A percentile compares a stretch with the other conserved stretches of the same genome.
phyloP scores from a whole-genome alignment of 805 yeast genomes.

The Lipomyces chichibuensis region DNA sequence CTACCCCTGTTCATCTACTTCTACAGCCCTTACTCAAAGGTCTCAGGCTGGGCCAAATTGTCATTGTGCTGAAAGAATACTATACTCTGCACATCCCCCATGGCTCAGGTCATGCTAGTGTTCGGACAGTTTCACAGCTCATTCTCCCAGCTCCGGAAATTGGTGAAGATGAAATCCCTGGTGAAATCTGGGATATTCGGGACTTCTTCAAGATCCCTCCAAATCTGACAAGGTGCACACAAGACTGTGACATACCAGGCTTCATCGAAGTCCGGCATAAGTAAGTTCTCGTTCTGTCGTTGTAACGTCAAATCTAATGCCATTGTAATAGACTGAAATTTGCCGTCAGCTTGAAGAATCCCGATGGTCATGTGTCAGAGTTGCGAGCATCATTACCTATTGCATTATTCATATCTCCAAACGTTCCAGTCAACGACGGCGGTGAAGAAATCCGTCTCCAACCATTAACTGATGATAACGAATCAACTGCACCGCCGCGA shows the following conservation, averaged over 20 bases:
- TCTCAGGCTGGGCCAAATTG: slow-evolving; percentile 71
- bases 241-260: slow-evolving; percentile 75
- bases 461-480: slow-evolving; percentile 26
- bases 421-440: slow-evolving; percentile 66
- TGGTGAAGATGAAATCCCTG: slow-evolving; percentile 39
- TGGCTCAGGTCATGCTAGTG: slow-evolving; percentile 58
- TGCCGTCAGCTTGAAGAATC: slow-evolving; percentile 73
- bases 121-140: slow-evolving; percentile 60
- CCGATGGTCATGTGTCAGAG: slow-evolving; percentile 92
- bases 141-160: slow-evolving; percentile 51
- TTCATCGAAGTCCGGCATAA: slow-evolving; percentile 86
- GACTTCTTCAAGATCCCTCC: slow-evolving; percentile 68
- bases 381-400: slow-evolving; percentile 88
- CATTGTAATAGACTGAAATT: slow-evolving; percentile 56
- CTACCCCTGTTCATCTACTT: slow-evolving; percentile 66
- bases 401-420: slow-evolving; percentile 75
- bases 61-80: slow-evolving; percentile 68
- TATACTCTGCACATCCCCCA: slow-evolving; percentile 49
- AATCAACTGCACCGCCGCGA: slow-evolving; percentile 73
- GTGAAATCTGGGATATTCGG: slow-evolving; percentile 75
- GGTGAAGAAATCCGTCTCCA: slow-evolving; percentile 33
- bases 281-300: slow-evolving; percentile 17
- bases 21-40: slow-evolving; percentile 84
- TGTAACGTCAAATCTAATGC: background rate
- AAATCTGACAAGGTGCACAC: slow-evolving; percentile 74